These are phyloP conservation scores for Coprinopsis strossmayeri DNA, from an alignment of 768 basidiomycete species.

Conservation along the genomic window DNA sequence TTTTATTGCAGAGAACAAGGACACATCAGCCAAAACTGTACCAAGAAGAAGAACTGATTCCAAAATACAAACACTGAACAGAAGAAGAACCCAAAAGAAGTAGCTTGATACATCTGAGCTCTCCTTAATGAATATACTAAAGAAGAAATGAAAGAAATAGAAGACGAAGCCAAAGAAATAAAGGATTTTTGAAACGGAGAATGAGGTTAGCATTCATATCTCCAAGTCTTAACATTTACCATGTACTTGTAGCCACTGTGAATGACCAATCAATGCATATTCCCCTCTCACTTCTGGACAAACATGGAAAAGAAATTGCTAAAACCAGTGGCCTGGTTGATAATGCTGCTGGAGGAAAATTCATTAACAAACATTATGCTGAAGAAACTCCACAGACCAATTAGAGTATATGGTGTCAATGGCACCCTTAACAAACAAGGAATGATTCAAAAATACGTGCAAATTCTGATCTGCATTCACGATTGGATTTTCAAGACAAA, in stretches of 20 bases:
- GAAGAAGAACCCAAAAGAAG: neutral
- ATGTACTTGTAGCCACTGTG: neutral
- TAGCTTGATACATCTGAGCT: neutral
- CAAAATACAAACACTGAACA: neutral
- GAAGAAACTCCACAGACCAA: neutral
- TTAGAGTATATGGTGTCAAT: constrained; percentile 12
- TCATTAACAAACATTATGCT: constrained; percentile 8
- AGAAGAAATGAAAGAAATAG: neutral
- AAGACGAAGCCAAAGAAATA: neutral
- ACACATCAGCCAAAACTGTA: constrained; percentile 1
- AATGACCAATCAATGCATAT: neutral
- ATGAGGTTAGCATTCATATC: neutral
- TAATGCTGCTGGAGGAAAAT: constrained; percentile 9
- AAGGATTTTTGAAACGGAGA: constrained; percentile 3
- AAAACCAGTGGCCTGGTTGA: constrained; percentile 8
- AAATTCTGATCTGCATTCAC: neutral
- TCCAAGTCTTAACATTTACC: neutral
- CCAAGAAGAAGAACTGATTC: neutral
- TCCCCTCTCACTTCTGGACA: neutral
- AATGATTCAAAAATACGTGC: neutral
- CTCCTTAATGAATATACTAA: neutral
- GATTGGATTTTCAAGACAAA: constrained; percentile 1
- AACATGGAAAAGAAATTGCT: neutral
- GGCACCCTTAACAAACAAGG: constrained; percentile 3
- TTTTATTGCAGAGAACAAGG: neutral